phyloP scores from a whole-genome alignment of 1,139 yeast genomes.

The Casaregolazyma lundiana region DNA sequence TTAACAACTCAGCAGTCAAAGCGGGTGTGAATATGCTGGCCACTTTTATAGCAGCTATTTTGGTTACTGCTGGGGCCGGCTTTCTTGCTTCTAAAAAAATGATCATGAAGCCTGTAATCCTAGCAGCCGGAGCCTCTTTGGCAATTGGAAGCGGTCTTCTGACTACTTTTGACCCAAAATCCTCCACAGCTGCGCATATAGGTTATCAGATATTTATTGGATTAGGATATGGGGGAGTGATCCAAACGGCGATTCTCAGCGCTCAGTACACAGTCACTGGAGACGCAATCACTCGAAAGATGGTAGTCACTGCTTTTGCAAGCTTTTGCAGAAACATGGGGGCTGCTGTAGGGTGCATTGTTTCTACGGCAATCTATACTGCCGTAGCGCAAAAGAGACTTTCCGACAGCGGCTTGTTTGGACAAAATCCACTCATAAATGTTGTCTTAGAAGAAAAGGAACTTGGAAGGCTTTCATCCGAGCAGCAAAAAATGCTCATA shows the following conservation, averaged over 20 bases:
- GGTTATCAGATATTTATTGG: constrained; percentile 46
- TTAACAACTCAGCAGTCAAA: constrained; percentile 43
- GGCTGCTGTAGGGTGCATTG: constrained; percentile 2
- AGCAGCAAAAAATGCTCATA: not conserved
- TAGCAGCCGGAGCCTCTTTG: constrained; percentile 41
- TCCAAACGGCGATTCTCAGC: not conserved
- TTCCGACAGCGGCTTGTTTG: not conserved
- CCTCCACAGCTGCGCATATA: constrained; percentile 41
- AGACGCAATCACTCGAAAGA: not conserved
- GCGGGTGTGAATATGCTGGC: constrained; percentile 58
- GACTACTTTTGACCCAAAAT: constrained; percentile 39
- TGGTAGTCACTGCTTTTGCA: not conserved
- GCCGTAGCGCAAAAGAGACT: not conserved
- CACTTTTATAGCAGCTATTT: constrained; percentile 46
- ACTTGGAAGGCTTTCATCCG: not conserved
- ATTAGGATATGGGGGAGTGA: not conserved
- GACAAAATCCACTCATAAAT: not conserved
- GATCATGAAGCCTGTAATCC: constrained; percentile 33
- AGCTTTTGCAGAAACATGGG: constrained; percentile 4
- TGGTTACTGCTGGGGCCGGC: constrained; percentile 46
- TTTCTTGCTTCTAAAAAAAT: constrained; percentile 43
- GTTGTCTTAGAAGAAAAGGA: not conserved
- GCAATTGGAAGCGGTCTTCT: constrained; percentile 53
- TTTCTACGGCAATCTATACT: not conserved
- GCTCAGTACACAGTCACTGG: constrained; percentile 1